Percentiles rank a stretch among this genome's conserved stretches.
Evolutionary conservation across 2,329 filamentous ascomycete species (phyloP).

Genomic region (Aspergillus tubingensis): DNA sequence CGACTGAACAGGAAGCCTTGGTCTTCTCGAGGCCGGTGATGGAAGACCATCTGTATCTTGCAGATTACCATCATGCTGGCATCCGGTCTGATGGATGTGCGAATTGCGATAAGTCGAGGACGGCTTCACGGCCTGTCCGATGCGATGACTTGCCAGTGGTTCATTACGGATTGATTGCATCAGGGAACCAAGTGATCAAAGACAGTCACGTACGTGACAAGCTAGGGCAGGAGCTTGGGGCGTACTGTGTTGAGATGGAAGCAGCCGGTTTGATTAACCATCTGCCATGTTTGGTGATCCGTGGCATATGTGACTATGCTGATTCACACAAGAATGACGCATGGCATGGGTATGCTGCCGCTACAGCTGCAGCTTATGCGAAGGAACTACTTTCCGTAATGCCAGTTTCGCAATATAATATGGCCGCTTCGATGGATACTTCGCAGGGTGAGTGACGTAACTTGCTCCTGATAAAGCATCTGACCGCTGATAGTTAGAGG

Average conservation of each 20-base stretch:
- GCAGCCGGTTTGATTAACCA: slow-evolving; percentile 13
- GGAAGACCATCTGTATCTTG: background rate
- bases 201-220: background rate
- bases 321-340: slow-evolving; percentile 14
- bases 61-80: background rate
- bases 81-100: background rate
- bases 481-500: background rate
- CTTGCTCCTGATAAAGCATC: too few relatives aligned
- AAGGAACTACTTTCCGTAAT: slow-evolving; percentile 5
- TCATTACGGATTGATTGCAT: background rate
- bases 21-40: background rate
- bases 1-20: background rate
- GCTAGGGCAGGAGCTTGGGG: background rate
- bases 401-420: too few relatives aligned
- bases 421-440: too few relatives aligned
- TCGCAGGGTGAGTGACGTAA: too few relatives aligned
- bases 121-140: background rate
- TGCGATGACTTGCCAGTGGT: background rate
- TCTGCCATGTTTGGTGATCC: slow-evolving; percentile 18
- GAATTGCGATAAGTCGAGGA: background rate
- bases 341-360: slow-evolving; percentile 9
- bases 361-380: slow-evolving; percentile 12
- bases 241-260: slow-evolving; percentile 15
- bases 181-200: background rate
- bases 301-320: slow-evolving; percentile 22